These are phyloP conservation scores for Cantharellus anzutake DNA, from an alignment of 768 basidiomycete genomes.

Conservation along the genomic window DNA sequence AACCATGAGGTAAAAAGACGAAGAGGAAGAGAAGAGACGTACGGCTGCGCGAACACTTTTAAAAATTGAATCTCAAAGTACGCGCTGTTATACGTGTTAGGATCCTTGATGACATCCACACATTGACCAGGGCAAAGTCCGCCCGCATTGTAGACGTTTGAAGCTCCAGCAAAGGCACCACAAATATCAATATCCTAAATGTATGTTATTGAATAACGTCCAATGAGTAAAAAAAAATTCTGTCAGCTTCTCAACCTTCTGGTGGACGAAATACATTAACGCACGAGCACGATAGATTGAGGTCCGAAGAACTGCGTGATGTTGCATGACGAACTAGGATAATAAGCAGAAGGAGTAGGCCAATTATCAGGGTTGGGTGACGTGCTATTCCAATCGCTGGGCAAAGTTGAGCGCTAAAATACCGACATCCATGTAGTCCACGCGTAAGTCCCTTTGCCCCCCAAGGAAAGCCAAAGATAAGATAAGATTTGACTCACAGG, in stretches of 20 bases:
- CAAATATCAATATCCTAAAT: constrained; percentile 2
- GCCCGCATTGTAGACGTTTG: not conserved
- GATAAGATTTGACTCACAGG: not conserved
- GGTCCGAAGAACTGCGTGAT: constrained; percentile 1
- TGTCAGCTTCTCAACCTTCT: too few relatives aligned
- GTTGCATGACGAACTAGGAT: not conserved
- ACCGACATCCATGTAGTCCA: not conserved
- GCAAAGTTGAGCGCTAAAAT: not conserved
- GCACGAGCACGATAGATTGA: not conserved
- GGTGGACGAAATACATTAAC: not conserved
- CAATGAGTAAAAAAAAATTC: not conserved
- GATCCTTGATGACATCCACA: constrained; percentile 3
- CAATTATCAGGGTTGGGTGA: not conserved
- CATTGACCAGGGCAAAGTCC: constrained; percentile 3
- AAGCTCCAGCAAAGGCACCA: constrained; percentile 3
- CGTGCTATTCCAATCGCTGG: not conserved
- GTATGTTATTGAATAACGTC: not conserved
- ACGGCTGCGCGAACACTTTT: not conserved
- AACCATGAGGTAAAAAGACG: too few relatives aligned
- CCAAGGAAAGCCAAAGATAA: not conserved
- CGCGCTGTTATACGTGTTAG: constrained; percentile 6
- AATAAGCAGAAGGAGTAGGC: not conserved
- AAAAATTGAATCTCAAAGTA: constrained; percentile 4
- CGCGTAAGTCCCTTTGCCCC: not conserved
- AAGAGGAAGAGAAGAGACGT: not conserved